Percentiles rank a stretch among this genome's conserved stretches.
Conservation (phyloP, 164 flowering plant species). For the Brasenia schreberi region DNA sequence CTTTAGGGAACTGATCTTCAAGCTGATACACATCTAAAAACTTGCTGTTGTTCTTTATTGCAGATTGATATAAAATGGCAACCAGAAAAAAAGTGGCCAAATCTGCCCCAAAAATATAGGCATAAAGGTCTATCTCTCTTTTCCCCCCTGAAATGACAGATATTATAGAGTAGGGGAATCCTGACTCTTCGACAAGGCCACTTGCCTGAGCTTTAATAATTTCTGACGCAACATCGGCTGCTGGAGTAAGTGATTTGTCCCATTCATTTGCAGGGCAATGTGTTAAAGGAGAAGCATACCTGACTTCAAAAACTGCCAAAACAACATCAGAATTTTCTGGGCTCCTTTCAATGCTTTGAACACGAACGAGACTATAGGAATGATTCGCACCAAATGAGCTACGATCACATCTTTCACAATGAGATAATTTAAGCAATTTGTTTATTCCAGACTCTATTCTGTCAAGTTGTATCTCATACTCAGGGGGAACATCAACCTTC, state of each 20-base stretch:
- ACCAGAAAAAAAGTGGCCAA: conserved; percentile 84
- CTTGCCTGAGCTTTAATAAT: conserved; percentile 37
- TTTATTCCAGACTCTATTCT: conserved; percentile 87
- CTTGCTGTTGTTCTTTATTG: conserved; percentile 73
- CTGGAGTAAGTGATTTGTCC: conserved; percentile 75
- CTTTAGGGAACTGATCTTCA: conserved; percentile 98
- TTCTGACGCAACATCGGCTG: conserved; percentile 82
- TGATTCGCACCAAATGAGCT: conserved; percentile 32
- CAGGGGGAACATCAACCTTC: conserved; percentile 83
- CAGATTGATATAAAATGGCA: conserved; percentile 79
- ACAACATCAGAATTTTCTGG: conserved; percentile 57
- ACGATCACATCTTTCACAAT: conserved; percentile 57
- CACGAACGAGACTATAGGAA: conserved; percentile 59
- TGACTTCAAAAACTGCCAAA: conserved; percentile 85
- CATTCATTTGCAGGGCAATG: conserved; percentile 45
- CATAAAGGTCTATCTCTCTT: conserved; percentile 92
- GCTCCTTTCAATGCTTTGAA: conserved; percentile 95
- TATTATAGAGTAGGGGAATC: conserved; percentile 69
- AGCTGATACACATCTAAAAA: conserved; percentile 94
- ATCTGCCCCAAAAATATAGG: conserved; percentile 94
- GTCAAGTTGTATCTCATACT: conserved; percentile 95
- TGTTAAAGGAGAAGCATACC: conserved; percentile 52
- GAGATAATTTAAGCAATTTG: conserved; percentile 51
- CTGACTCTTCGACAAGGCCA: conserved; percentile 48
- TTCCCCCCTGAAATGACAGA: conserved; percentile 94